Evolutionary conservation across 345 rosid species (phyloP).

Genomic region (Bruguiera sexangula): DNA sequence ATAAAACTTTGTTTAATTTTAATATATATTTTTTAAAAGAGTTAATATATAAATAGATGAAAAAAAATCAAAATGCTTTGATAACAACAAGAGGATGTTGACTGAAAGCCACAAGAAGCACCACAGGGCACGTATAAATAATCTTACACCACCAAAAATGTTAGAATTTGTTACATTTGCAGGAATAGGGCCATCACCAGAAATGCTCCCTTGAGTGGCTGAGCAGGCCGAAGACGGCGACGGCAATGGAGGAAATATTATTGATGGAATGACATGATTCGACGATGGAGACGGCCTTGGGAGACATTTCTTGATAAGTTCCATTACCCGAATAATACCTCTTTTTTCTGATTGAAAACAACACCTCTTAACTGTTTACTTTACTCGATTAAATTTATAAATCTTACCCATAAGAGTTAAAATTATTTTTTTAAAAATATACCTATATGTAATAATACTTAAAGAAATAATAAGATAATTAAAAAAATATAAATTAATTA

Average conservation of each 20-base stretch:
- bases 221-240: slow-evolving; percentile 9
- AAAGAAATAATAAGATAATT: too few species aligned
- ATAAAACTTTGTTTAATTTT: too few species aligned
- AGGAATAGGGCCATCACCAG: not conserved
- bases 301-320: not conserved
- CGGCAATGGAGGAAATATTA: slow-evolving; percentile 13
- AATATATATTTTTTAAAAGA: too few species aligned
- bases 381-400: too few species aligned
- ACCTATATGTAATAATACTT: too few species aligned
- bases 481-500: too few species aligned
- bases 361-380: too few species aligned
- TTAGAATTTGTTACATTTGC: not conserved
- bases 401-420: too few species aligned
- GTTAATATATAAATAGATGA: not conserved
- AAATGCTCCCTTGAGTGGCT: not conserved
- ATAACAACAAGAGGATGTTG: not conserved
- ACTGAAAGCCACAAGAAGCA: not conserved
- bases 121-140: not conserved
- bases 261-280: slow-evolving; percentile 8
- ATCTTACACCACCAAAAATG: not conserved
- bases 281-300: slow-evolving; percentile 7
- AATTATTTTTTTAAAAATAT: too few species aligned
- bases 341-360: too few species aligned
- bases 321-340: too few species aligned
- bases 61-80: not conserved